Percentiles rank a stretch among this genome's conserved stretches.
These are phyloP conservation scores for Diospyros kaki DNA, from an alignment of 148 eudicot species.

Conservation along the genomic window DNA sequence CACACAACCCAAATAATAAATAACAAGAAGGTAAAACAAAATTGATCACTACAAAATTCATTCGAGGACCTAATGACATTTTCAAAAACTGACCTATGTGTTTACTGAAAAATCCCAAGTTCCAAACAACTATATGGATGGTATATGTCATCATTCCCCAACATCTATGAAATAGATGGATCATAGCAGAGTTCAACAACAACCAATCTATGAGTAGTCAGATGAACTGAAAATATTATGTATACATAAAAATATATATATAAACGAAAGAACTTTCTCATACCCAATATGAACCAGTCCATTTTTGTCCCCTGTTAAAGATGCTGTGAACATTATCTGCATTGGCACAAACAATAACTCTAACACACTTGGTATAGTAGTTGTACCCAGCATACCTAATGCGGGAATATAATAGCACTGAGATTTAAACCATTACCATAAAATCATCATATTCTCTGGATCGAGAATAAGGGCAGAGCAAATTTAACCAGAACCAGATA, in stretches of 20 bases:
- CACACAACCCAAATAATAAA: not conserved
- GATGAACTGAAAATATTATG: too few species aligned
- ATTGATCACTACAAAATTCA: not conserved
- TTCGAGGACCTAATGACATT: not conserved
- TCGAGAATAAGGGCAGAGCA: not conserved
- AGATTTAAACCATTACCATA: not conserved
- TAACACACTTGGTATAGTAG: not conserved
- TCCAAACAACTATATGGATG: not conserved
- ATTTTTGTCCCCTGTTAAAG: slow-evolving; percentile 38
- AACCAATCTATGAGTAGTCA: not conserved
- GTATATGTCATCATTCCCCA: not conserved
- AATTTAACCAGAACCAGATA: too few species aligned
- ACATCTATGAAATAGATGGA: not conserved
- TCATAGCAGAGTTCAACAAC: not conserved
- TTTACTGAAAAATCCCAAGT: not conserved
- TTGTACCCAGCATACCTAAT: not conserved
- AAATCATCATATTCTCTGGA: not conserved
- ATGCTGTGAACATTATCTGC: slow-evolving; percentile 87
- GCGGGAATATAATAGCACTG: not conserved
- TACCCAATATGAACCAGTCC: slow-evolving; percentile 93
- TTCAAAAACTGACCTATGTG: not conserved
- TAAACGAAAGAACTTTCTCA: not conserved
- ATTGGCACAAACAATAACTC: slow-evolving; percentile 9
- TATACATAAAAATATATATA: not conserved
- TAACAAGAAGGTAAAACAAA: not conserved